Evolutionary conservation across 345 rosid species (phyloP), one percentile per base, ranked within the genome.

Genomic region (Gossypium anomalum): DNA sequence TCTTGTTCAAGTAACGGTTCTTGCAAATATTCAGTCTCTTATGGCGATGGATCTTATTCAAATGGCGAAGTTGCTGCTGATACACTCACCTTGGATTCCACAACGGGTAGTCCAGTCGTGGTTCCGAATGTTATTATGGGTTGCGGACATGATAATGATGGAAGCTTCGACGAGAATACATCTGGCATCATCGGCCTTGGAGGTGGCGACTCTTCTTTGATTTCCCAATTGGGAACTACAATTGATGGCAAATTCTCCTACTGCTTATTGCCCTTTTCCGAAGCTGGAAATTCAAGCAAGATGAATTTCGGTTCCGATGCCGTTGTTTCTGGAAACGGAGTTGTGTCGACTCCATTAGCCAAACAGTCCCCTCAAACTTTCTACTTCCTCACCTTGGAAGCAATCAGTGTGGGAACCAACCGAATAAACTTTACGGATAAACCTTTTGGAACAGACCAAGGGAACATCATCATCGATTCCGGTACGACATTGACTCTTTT

Each of bases 171-270:
- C 9, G 70, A 65, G 10, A 69, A 82, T n/a, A 84, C 83, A 17
- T 81, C 89, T 0, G 94, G 97, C 1, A 76, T 92, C 38, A 51
- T 88, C 2, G 93, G 94, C 49, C 89, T 89, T 2, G 96, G 93
- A 9, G 85, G 86, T 0, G 93, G 97, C 0, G 20, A 47, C 0
- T 20, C 79, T 64, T 89, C 97, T 0, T 79, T 90, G 43, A 66
- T 86, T 49, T 63, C 89, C 3, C 93, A 88, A 78, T 53, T 90
- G 22, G 76, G 85, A 66, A 48, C 83, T 14, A 66, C 81, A 1
- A 82, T 85, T 51, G 84, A 66, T 1, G 85, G 83, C 7, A 84
- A 85, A 80, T 87, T 92, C 82, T 92, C 93, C 0, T 87, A 88
- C 41, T 90, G 93, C 77, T 76, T 89, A 79, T 81, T 88, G 0